Evolutionary conservation across 192 early-diverging fungal species (phyloP), one percentile per base, ranked within the genome.

Genomic region (Backusella tuberculispora): DNA sequence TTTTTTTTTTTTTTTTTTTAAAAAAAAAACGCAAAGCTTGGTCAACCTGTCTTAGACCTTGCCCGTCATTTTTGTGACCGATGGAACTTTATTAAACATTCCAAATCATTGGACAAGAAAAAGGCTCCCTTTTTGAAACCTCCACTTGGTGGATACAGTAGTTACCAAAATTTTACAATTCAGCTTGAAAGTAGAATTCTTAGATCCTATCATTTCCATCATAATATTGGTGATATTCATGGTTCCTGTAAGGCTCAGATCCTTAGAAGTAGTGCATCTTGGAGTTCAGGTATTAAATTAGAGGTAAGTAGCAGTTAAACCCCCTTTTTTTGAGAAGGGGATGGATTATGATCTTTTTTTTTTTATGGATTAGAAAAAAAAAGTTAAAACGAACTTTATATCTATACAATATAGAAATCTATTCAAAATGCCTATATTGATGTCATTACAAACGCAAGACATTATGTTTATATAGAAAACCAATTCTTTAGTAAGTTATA

Each of bases 381-480:
- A 34, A 2, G 29, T 34, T 34, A 34, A 34, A 34, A n/a, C n/a
- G n/a, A n/a, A 9, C 42, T 43, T 43, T 9, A 43, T 43, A 42
- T 42, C 3, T 9, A 17, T 48, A 48, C 13, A 75, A 71, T 21
- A 37, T 72, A 83, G 81, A 81, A 82, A 76, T 92, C 91, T 40
- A 96, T 96, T 78, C 88, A 90, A 73, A 91, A 84, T 24, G 94
- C 94, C 12, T 96, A 96, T 76, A 82, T 88, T 64, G 83, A 89
- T 67, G 81, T 85, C 68, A 96, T 96, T 75, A 79, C 79, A 40
- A 81, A 86, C 15, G 85, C 94, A 21, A 81, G 91, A 78, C 92
- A 95, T 76, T 95, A 92, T 82, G 81, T 96, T 26, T 96, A 96
- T 79, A 96, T 96, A 66, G 94, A 96, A 77, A 95, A 96, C 76